Conservation (phyloP, 2,329 filamentous ascomycete genomes). For the Verticillium tricorpus region DNA sequence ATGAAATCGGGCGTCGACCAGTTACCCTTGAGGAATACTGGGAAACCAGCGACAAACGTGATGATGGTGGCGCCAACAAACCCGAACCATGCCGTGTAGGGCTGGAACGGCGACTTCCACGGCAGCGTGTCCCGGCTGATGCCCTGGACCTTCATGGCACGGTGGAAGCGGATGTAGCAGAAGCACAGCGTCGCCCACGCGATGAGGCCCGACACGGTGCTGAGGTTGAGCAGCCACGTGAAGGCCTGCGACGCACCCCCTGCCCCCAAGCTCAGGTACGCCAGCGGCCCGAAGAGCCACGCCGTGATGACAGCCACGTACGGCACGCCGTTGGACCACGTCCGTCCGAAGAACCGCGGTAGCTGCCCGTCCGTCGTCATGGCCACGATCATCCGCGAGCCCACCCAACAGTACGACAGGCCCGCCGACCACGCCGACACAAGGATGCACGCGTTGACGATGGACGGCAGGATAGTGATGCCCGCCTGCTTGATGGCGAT, state of each 20-base stretch:
- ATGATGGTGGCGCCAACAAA: constrained; percentile 54
- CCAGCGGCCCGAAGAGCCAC: constrained; percentile 33
- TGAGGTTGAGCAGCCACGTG: constrained; percentile 46
- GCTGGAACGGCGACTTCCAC: constrained; percentile 65
- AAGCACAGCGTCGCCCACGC: constrained; percentile 25
- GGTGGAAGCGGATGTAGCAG: constrained; percentile 46
- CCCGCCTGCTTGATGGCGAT: constrained; percentile 46
- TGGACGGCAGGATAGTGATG: constrained; percentile 43
- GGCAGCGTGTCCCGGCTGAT: constrained; percentile 64
- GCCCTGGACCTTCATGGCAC: constrained; percentile 64
- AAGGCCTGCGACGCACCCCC: constrained; percentile 16
- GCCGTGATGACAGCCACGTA: constrained; percentile 34
- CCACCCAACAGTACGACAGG: constrained; percentile 57
- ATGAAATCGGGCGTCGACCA: constrained; percentile 54
- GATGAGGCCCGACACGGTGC: constrained; percentile 66
- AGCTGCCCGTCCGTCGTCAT: constrained; percentile 14
- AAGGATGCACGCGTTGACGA: constrained; percentile 61
- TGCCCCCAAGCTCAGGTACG: constrained; percentile 28
- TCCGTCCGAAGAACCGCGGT: constrained; percentile 31
- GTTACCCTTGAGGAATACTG: constrained; percentile 55
- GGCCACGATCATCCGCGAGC: constrained; percentile 10
- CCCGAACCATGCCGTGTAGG: constrained; percentile 66
- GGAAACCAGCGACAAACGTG: constrained; percentile 58
- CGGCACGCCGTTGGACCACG: constrained; percentile 33
- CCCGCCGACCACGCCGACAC: constrained; percentile 67